Conservation (phyloP, 2,329 filamentous ascomycete genomes). For the Diaporthe capsici region DNA sequence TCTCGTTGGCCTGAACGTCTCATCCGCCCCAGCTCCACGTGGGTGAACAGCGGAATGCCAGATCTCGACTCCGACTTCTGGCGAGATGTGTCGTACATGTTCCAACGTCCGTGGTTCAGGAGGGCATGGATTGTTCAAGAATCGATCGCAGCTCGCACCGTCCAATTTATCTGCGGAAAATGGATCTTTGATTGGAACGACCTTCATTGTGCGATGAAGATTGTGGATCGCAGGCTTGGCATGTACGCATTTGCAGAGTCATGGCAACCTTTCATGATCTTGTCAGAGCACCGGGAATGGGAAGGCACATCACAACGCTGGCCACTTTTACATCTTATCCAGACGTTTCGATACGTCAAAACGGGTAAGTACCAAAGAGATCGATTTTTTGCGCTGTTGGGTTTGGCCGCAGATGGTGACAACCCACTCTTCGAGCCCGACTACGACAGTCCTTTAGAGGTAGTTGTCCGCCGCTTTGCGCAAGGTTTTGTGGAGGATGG, state of each 20-base stretch:
- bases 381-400: not conserved
- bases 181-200: not conserved
- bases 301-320: not conserved
- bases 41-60: not conserved
- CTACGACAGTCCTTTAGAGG: not conserved
- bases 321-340: not conserved
- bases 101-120: not conserved
- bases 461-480: not conserved
- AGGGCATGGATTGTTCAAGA: conserved; percentile 1
- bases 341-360: not conserved
- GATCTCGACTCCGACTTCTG: not conserved
- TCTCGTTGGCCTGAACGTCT: not conserved
- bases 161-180: not conserved
- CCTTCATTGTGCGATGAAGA: not conserved
- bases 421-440: not conserved
- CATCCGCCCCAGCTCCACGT: rapidly evolving
- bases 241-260: not conserved
- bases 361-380: not conserved
- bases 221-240: not conserved
- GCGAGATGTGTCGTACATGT: not conserved
- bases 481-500: not conserved
- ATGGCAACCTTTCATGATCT: not conserved
- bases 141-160: not conserved
- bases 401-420: not conserved
- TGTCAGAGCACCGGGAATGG: not conserved